phyloP scores from a whole-genome alignment of 306 rosid genomes.

The Sesbania bispinosa region DNA sequence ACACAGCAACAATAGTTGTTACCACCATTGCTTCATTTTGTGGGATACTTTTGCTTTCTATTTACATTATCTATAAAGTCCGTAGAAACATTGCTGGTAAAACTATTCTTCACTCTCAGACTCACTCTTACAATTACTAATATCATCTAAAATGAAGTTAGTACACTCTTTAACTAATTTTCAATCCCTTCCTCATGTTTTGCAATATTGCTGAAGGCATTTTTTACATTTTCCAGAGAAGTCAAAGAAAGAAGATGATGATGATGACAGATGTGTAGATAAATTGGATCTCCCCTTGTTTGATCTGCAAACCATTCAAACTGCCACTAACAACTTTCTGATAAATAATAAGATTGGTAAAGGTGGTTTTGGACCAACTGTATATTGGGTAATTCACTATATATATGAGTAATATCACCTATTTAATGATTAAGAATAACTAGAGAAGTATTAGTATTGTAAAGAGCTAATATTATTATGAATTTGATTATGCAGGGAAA shows the following conservation, averaged over 20 bases:
- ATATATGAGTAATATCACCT: too few species aligned
- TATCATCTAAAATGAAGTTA: too few species aligned
- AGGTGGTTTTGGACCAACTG: slow-evolving; percentile 16
- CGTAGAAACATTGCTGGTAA: background rate
- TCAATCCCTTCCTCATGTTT: background rate
- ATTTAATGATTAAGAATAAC: too few species aligned
- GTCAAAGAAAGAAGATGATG: background rate
- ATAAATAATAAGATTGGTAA: background rate
- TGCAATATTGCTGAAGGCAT: background rate
- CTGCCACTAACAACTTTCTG: background rate
- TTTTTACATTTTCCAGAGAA: background rate
- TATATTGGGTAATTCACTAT: background rate
- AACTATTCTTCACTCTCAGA: too few species aligned
- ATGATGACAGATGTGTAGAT: background rate
- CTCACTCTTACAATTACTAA: too few species aligned
- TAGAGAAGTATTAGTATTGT: background rate
- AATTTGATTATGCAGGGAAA: background rate
- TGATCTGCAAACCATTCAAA: background rate
- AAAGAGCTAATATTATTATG: background rate
- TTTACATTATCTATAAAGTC: background rate
- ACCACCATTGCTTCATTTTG: background rate
- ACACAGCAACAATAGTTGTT: background rate
- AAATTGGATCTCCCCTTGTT: background rate
- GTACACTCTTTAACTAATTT: too few species aligned
- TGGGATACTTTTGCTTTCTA: background rate